Evolutionary conservation across 2,329 filamentous ascomycete genomes (phyloP).

Genomic region (Nannizzia gypsea): DNA sequence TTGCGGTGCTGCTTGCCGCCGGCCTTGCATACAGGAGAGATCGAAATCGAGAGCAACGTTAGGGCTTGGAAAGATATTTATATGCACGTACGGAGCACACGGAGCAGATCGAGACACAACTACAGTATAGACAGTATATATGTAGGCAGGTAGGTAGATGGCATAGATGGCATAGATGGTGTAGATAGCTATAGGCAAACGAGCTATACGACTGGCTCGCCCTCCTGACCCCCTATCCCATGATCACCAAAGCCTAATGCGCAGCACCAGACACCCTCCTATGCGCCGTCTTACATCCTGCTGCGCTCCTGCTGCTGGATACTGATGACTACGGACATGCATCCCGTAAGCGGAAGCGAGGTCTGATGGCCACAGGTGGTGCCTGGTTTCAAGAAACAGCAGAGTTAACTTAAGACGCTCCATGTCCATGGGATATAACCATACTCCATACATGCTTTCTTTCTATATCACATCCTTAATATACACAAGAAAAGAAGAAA

Average conservation of each 20-base stretch:
- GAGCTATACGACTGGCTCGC: not conserved
- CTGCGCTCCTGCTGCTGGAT: not conserved
- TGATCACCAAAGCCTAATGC: slow-evolving; percentile 3
- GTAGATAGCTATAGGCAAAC: not conserved
- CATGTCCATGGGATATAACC: not conserved
- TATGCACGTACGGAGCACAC: too few species aligned
- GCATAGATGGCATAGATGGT: too few species aligned
- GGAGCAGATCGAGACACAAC: too few species aligned
- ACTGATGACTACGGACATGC: not conserved
- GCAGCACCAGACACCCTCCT: not conserved
- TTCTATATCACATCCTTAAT: not conserved
- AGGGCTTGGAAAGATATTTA: not conserved
- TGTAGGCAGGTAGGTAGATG: not conserved
- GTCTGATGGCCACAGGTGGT: not conserved
- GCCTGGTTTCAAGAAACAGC: not conserved
- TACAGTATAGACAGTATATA: too few species aligned
- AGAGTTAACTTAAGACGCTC: too few species aligned
- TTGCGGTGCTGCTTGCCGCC: not conserved
- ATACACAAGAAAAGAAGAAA: not conserved
- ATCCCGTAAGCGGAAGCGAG: not conserved
- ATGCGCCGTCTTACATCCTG: not conserved
- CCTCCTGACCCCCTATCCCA: slow-evolving; percentile 4
- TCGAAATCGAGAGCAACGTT: not conserved
- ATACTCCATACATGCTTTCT: not conserved
- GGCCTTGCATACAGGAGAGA: not conserved